phyloP scores from a whole-genome alignment of 2,329 filamentous ascomycete species.

The Gyromitra esculenta region DNA sequence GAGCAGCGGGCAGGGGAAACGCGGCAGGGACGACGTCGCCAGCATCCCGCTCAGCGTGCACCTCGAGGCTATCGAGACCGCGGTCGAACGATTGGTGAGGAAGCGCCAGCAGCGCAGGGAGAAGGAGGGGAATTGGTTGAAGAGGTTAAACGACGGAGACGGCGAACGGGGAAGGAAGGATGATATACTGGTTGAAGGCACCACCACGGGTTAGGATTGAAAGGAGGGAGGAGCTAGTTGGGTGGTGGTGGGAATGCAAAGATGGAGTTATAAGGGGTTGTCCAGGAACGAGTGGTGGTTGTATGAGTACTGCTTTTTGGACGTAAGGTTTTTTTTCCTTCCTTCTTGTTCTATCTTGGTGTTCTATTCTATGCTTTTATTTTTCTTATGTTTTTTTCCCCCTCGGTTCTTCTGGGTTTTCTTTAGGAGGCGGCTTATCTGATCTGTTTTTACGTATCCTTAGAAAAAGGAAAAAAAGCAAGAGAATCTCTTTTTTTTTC shows the following conservation, averaged over 20 bases:
- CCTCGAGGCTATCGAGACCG: conserved; percentile 76
- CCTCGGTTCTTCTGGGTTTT: conserved; percentile 23
- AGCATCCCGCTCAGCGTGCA: conserved; percentile 75
- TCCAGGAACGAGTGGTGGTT: conserved; percentile 31
- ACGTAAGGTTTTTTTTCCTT: conserved; percentile 39
- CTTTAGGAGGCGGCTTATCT: conserved; percentile 44
- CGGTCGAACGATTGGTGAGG: conserved; percentile 74
- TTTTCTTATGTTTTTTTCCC: conserved; percentile 14
- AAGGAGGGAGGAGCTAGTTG: not conserved
- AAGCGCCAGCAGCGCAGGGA: conserved; percentile 64
- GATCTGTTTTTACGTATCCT: conserved; percentile 39
- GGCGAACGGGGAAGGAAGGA: conserved; percentile 46
- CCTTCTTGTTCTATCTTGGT: not conserved
- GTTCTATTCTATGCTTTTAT: conserved; percentile 27
- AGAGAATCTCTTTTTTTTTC: not conserved
- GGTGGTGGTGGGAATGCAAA: not conserved
- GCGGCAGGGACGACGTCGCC: conserved; percentile 29
- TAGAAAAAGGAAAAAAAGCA: conserved; percentile 44
- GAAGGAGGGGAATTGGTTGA: conserved; percentile 53
- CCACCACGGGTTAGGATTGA: conserved; percentile 2
- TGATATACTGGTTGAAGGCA: conserved; percentile 50
- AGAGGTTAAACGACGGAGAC: conserved; percentile 49
- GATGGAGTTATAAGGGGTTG: conserved; percentile 10
- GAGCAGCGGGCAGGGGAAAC: conserved; percentile 58
- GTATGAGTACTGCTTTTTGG: conserved; percentile 46